Percentiles rank a stretch among this genome's conserved stretches.
Evolutionary conservation across 1,139 yeast species (phyloP).

Genomic region (Yamadazyma membranifaciens): DNA sequence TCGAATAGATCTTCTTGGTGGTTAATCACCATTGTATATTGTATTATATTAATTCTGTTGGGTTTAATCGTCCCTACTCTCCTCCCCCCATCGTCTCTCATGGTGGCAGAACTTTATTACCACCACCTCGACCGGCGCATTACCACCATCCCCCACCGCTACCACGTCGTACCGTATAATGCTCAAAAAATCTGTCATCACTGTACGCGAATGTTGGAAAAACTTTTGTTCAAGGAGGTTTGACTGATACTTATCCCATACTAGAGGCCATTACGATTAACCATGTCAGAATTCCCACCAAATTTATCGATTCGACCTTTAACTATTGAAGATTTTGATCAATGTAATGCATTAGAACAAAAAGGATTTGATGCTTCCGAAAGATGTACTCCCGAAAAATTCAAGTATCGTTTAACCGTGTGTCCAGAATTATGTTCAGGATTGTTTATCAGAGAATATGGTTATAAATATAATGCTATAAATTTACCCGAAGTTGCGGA

Average conservation of each 20-base stretch:
- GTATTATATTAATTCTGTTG: neutral
- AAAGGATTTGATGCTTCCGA: constrained; percentile 62
- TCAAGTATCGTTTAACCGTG: constrained; percentile 65
- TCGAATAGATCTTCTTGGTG: constrained; percentile 10
- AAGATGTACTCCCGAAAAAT: constrained; percentile 62
- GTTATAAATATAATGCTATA: constrained; percentile 40
- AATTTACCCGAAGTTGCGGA: constrained; percentile 46
- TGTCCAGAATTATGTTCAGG: constrained; percentile 95
- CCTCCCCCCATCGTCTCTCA: too few species aligned
- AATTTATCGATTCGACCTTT: constrained; percentile 83
- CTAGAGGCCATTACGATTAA: too few species aligned
- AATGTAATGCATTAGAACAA: constrained; percentile 61
- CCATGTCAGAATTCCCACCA: constrained; percentile 45
- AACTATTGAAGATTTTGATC: constrained; percentile 64
- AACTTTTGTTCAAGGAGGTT: too few species aligned
- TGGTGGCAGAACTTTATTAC: too few species aligned
- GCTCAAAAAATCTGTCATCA: too few species aligned
- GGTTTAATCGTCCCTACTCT: too few species aligned
- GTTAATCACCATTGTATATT: too few species aligned
- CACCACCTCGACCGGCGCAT: too few species aligned
- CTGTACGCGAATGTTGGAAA: too few species aligned
- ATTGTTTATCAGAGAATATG: constrained; percentile 71
- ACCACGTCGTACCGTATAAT: too few species aligned
- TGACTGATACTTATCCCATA: too few species aligned
- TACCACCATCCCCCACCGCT: too few species aligned